Evolutionary conservation across 2,329 filamentous ascomycete species (phyloP), one percentile per base, ranked within the genome.

Genomic region (Cladosporium sp.): DNA sequence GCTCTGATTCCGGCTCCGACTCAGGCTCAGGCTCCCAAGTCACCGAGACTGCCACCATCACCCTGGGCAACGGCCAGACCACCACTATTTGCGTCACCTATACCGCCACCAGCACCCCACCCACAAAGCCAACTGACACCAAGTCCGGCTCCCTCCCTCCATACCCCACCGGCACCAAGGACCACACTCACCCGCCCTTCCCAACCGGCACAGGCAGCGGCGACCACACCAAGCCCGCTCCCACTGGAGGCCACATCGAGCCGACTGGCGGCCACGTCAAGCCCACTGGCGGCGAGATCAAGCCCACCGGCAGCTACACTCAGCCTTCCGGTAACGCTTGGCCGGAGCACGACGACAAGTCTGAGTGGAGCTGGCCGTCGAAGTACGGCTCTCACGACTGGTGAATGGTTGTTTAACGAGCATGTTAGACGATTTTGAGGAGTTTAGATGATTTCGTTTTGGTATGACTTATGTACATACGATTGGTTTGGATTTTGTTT

Each of bases 31-130:
- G 20, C 22, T 15, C 20, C 9, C 22, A 29, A 15, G 39, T 39
- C 32, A 51, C 48, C 13, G 48, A 51, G 32, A 51, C 48, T 8
- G 48, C 48, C 8, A 51, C 48, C 13, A 51, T 51, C 48, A 51
- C 48, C 34, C 42, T 43, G 19, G 48, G 48, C 30, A 51, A 44
- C 34, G 48, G 48, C 13, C 41, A 51, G 9, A 51, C 40, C 9
- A 51, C 48, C 15, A 51, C 48, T 15, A 41, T 51, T 15, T 40
- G 44, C 11, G 6, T 51, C 30, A 39, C 48, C 6, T 51, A 51
- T 41, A 44, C 48, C 32, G 18, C 48, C 2, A 51, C 48, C 11
- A 5, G 19, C 40, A 50, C 29, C 7, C 27, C 36, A 2, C 18
- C n/a, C 38, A 9, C 15, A 8, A n/a, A n/a, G n/a, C n/a, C n/a